A percentile compares a stretch with the other conserved stretches of the same genome.
Conservation (phyloP, 495 filamentous ascomycete genomes). For the Daldinia caldariorum region DNA sequence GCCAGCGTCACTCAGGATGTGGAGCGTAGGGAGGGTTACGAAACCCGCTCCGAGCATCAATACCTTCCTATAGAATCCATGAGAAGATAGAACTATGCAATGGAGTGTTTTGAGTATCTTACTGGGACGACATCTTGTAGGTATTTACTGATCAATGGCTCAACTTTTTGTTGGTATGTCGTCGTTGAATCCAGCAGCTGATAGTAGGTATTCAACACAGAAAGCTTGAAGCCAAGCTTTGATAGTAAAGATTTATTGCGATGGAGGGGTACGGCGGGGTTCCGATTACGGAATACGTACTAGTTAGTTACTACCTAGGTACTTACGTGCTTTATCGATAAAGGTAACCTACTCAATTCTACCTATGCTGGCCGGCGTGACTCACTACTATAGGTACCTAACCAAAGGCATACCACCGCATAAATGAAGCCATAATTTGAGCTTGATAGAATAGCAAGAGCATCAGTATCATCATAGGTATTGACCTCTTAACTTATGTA, state of each 20-base stretch:
- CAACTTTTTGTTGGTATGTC: background rate
- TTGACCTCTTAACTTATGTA: background rate
- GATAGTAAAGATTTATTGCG: slow-evolving; percentile 13
- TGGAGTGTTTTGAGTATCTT: slow-evolving; percentile 3
- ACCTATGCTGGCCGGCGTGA: slow-evolving; percentile 22
- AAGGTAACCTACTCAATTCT: background rate
- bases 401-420: background rate
- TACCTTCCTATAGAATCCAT: slow-evolving; percentile 53
- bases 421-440: background rate
- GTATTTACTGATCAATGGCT: slow-evolving; percentile 1
- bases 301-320: too few relatives aligned
- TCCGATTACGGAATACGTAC: slow-evolving; percentile 29
- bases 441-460: background rate
- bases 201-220: too few relatives aligned
- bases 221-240: background rate
- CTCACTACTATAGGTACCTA: slow-evolving; percentile 13
- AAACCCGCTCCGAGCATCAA: slow-evolving; percentile 82
- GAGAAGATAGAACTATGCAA: background rate
- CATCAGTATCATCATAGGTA: background rate
- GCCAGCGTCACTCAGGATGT: slow-evolving; percentile 77
- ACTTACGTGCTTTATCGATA: slow-evolving; percentile 31
- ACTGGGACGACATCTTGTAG: slow-evolving; percentile 21
- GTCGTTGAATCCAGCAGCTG: background rate
- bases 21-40: slow-evolving; percentile 82
- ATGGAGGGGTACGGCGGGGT: slow-evolving; percentile 40